Conservation (phyloP, 2,329 filamentous ascomycete genomes). For the Paracoccidioides brasiliensis region DNA sequence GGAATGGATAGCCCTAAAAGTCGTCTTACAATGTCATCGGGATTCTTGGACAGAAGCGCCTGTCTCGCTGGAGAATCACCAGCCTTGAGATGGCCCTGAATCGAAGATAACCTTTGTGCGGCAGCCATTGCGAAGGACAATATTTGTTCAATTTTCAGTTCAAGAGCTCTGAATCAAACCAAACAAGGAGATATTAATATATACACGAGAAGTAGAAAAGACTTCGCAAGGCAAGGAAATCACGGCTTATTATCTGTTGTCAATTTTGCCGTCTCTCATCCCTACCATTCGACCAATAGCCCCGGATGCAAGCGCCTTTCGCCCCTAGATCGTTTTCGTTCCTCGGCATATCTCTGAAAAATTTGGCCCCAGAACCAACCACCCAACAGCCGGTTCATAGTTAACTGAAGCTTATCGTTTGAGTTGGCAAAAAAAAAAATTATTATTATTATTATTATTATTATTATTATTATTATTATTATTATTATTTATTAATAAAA, state of each 20-base stretch:
- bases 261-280: neutral
- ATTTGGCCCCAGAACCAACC: neutral
- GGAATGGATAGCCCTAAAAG: neutral
- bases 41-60: slow-evolving; percentile 23
- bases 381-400: neutral
- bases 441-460: no score
- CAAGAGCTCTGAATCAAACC: neutral
- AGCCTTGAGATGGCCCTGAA: slow-evolving; percentile 28
- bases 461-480: no score
- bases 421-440: neutral
- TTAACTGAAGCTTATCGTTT: neutral
- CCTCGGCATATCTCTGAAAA: neutral
- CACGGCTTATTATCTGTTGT: neutral
- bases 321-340: neutral
- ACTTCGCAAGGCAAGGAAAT: neutral
- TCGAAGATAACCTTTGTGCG: slow-evolving; percentile 27
- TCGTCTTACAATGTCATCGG: slow-evolving; percentile 28
- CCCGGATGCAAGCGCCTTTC: neutral
- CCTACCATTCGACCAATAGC: neutral
- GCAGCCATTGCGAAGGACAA: slow-evolving; percentile 22
- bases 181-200: neutral
- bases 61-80: slow-evolving; percentile 18
- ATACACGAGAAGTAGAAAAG: neutral
- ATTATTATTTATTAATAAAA: no score
- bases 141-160: neutral